phyloP scores from a whole-genome alignment of 441 rosid genomes.

The Populus hybrid region DNA sequence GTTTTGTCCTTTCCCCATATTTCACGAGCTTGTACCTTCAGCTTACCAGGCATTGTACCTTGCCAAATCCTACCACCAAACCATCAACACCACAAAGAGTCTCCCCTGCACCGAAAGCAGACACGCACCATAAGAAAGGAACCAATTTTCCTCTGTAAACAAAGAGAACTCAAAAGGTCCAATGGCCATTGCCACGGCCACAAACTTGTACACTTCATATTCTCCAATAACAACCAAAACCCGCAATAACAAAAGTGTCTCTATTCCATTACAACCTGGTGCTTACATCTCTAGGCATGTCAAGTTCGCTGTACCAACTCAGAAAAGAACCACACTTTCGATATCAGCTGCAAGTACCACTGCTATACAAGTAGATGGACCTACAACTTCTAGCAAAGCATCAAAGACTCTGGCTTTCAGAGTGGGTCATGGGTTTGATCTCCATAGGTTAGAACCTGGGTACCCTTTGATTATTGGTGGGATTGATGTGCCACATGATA shows the following conservation, averaged over 20 bases:
- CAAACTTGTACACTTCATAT: conserved; percentile 25
- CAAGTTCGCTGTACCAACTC: conserved; percentile 15
- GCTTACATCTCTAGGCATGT: not conserved
- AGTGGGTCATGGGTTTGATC: conserved; percentile 93
- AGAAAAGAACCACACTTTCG: conserved; percentile 22
- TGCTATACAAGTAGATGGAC: conserved; percentile 41
- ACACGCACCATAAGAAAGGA: not conserved
- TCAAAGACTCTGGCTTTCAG: conserved; percentile 69
- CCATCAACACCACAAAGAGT: not conserved
- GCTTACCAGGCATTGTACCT: not conserved
- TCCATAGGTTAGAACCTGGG: conserved; percentile 86
- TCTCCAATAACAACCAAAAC: conserved; percentile 6
- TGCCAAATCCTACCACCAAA: not conserved
- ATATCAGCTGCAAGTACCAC: conserved; percentile 39
- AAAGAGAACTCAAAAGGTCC: not conserved
- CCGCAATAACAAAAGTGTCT: too few species aligned
- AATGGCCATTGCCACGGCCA: conserved; percentile 57
- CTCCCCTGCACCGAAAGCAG: not conserved
- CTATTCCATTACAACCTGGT: too few species aligned
- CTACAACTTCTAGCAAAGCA: conserved; percentile 37
- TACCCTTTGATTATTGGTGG: conserved; percentile 95
- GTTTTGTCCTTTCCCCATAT: not conserved
- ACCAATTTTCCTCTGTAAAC: not conserved
- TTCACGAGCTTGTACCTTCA: not conserved
- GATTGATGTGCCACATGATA: conserved; percentile 76